phyloP scores from a whole-genome alignment of 1,139 yeast species.

The Candida gigantensis region DNA sequence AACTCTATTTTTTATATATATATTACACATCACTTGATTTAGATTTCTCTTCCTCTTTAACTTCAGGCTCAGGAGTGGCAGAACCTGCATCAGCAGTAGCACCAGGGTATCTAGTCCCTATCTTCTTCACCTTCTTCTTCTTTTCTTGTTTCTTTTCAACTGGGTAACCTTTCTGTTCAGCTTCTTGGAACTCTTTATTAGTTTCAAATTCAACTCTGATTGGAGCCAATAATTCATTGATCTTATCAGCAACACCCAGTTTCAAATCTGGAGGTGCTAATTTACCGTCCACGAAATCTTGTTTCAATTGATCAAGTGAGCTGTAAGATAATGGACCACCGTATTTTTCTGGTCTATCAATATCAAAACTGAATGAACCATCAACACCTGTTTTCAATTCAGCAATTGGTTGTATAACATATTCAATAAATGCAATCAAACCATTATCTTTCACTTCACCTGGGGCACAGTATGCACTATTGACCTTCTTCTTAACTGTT shows the following conservation, averaged over 20 bases:
- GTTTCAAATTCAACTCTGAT: slow-evolving; percentile 68
- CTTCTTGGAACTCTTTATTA: slow-evolving; percentile 71
- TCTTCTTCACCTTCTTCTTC: slow-evolving; percentile 75
- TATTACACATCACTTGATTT: no score
- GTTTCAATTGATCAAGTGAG: slow-evolving; percentile 68
- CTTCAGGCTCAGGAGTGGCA: slow-evolving; percentile 15
- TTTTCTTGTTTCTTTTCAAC: slow-evolving; percentile 64
- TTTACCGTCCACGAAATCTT: slow-evolving; percentile 68
- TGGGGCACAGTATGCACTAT: slow-evolving; percentile 93
- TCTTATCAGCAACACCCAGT: slow-evolving; percentile 83
- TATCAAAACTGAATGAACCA: slow-evolving; percentile 60
- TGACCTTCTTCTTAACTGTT: slow-evolving; percentile 83
- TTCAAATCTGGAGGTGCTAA: slow-evolving; percentile 94
- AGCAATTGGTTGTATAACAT: slow-evolving; percentile 82
- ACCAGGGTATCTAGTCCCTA: slow-evolving; percentile 86
- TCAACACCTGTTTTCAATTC: slow-evolving; percentile 62
- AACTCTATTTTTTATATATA: neutral
- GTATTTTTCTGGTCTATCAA: slow-evolving; percentile 93
- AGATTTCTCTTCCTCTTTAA: slow-evolving; percentile 3
- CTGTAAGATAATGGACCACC: slow-evolving; percentile 86
- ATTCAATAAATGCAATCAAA: slow-evolving; percentile 78
- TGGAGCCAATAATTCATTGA: slow-evolving; percentile 80
- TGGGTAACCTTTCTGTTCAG: slow-evolving; percentile 82
- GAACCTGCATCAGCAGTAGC: slow-evolving; percentile 23
- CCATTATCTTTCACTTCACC: slow-evolving; percentile 94